Base-by-base conservation (phyloP, 306 rosid species). In the Argentina anserina region DNA sequence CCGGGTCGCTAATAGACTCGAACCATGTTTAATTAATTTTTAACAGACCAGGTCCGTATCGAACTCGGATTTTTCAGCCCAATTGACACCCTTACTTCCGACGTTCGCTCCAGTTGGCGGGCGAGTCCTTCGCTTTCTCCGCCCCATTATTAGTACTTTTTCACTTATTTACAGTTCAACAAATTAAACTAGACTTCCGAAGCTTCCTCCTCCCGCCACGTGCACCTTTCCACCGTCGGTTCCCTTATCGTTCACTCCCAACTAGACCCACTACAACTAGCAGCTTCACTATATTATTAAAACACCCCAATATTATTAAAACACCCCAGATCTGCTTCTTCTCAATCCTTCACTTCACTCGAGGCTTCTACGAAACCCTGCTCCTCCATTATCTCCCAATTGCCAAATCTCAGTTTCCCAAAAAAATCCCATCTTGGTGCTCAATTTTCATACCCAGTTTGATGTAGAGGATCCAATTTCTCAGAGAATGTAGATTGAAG, bases 401-500 rank as follows among this genome's bases (percentile, higher is more conserved):
- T 5, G 34, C 34, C 34, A 25, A 10, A 10, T 56, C 17, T 5
- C 62, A 25, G 0, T 25, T 12, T 56, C 33, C 18, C 1, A 56
- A 56, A 25, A 4, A 56, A 56, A 25, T 52, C 28, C 65, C 0
- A 9, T 34, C 13, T 26, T 3, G 63, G 36, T 26, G 20, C 17
- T 4, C 0, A 28, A 13, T 26, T 26, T 36, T 9, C 28, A 12
- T 1, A 26, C 63, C 63, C 62, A 23, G 10, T 10, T n/a, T 41
- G 36, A 79, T 71, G 81, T 71, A 71, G 72, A 70, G 73, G 4
- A 70, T 13, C 21, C 7, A 6, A 1, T 25, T 39, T 6, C 26
- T 18, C 79, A 65, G 87, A 56, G 73, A 31, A 43, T 53, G 72
- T 65, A 81, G 67, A 69, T 77, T 72, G 56, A 52, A 72, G 65